Percentiles rank a stretch among this genome's conserved stretches.
Conservation (phyloP, 2,329 filamentous ascomycete species). For the Lecanicillium sp. region DNA sequence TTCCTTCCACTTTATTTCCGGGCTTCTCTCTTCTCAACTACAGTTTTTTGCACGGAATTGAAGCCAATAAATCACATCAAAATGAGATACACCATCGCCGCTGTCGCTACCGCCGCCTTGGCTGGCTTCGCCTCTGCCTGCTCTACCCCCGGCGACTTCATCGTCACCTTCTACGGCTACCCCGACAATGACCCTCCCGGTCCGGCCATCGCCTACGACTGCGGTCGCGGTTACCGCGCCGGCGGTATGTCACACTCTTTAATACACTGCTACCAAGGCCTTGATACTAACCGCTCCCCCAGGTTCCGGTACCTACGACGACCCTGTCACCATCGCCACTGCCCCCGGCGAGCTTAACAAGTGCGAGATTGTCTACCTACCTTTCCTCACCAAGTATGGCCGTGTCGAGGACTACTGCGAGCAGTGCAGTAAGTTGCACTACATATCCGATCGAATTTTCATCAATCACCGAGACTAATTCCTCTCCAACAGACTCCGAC, state of each 20-base stretch:
- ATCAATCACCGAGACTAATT: not conserved
- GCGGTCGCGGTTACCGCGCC: conserved; percentile 16
- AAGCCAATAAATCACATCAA: not conserved
- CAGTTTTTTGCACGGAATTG: not conserved
- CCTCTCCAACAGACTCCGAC: conserved; percentile 6
- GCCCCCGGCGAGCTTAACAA: conserved; percentile 18
- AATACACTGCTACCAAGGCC: not conserved
- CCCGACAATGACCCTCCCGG: conserved; percentile 19
- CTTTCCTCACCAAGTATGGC: conserved; percentile 19
- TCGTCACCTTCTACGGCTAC: conserved; percentile 19
- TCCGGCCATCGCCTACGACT: conserved; percentile 17
- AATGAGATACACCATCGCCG: conserved; percentile 17
- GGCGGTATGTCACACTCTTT: conserved; percentile 12
- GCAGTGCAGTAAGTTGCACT: conserved; percentile 16
- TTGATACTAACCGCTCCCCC: not conserved
- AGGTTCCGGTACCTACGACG: conserved; percentile 18
- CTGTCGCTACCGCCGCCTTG: conserved; percentile 13
- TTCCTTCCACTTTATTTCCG: not conserved
- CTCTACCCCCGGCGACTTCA: conserved; percentile 18
- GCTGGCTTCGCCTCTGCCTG: conserved; percentile 17
- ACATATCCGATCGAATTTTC: not conserved
- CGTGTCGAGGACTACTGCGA: conserved; percentile 18
- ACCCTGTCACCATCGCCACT: conserved; percentile 19
- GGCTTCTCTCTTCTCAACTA: not conserved
- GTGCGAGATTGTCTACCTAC: conserved; percentile 20